These are phyloP conservation scores for Cucurbita maxima DNA, from an alignment of 306 rosid genomes.

Conservation along the genomic window DNA sequence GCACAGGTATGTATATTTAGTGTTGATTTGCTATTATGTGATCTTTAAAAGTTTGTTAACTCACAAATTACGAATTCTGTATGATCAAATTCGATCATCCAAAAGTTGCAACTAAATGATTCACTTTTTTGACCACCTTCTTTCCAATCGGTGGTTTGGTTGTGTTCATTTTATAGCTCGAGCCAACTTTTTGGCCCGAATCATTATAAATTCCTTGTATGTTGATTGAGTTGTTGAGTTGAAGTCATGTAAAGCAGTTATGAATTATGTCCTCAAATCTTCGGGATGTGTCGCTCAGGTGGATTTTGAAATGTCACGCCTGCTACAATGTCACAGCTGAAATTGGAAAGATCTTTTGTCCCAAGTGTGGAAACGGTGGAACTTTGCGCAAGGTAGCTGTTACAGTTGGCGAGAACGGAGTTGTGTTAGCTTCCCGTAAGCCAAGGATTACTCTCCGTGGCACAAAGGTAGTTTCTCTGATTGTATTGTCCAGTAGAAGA, in stretches of 20 bases:
- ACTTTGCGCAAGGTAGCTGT: conserved; percentile 95
- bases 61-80: too few species aligned
- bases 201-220: too few species aligned
- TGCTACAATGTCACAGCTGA: conserved; percentile 73
- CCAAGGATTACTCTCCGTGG: conserved; percentile 75
- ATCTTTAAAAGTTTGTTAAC: neutral
- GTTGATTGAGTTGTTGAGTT: neutral
- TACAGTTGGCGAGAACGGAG: conserved; percentile 90
- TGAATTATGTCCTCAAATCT: neutral
- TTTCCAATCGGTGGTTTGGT: too few species aligned
- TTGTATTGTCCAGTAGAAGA: neutral
- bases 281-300: conserved; percentile 32
- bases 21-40: neutral
- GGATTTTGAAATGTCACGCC: conserved; percentile 93
- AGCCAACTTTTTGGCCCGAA: too few species aligned
- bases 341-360: conserved; percentile 79
- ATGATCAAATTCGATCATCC: neutral
- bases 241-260: neutral
- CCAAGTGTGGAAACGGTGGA: conserved; percentile 97
- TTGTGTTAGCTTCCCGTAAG: conserved; percentile 53
- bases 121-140: too few species aligned
- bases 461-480: conserved; percentile 48
- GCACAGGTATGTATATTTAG: conserved; percentile 37
- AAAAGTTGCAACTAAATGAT: too few species aligned
- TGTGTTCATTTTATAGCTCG: too few species aligned